These are phyloP conservation scores for Hamamelis virginiana DNA, from an alignment of 164 flowering plant species.

Conservation along the genomic window DNA sequence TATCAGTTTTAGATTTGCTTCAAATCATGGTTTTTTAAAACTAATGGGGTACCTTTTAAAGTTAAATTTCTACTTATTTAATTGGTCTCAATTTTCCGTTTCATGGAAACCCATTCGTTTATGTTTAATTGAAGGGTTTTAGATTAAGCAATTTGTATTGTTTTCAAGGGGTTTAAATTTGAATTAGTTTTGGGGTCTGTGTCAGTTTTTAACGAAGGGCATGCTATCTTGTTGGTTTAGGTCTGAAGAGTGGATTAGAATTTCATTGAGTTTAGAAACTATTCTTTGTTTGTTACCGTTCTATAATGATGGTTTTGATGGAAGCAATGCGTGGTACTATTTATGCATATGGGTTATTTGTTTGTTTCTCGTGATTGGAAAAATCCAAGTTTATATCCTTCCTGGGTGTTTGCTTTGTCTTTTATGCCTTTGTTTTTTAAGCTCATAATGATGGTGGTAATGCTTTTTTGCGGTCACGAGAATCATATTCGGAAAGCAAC, in stretches of 20 bases:
- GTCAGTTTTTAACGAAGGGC: neutral
- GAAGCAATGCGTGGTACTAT: neutral
- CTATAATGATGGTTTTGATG: constrained; percentile 3
- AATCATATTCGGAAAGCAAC: neutral
- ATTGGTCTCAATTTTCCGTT: neutral
- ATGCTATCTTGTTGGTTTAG: neutral
- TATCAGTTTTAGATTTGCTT: neutral
- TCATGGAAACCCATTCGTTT: neutral
- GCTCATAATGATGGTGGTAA: constrained; percentile 1
- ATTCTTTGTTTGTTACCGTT: neutral
- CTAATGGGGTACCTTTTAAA: neutral
- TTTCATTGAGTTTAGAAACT: neutral
- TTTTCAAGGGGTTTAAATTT: neutral
- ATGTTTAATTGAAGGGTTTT: too few species aligned
- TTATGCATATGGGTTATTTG: neutral
- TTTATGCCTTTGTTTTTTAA: neutral
- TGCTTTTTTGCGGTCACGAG: neutral
- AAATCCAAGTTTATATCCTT: neutral
- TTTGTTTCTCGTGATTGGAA: neutral
- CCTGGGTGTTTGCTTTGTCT: constrained; percentile 1
- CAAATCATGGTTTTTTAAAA: neutral
- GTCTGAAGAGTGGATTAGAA: too few species aligned
- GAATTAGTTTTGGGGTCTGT: neutral
- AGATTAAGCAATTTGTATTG: neutral
- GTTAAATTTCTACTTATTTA: neutral